phyloP scores from a whole-genome alignment of 352 stramenopile genomes.

The Phytophthora pluvialis region DNA sequence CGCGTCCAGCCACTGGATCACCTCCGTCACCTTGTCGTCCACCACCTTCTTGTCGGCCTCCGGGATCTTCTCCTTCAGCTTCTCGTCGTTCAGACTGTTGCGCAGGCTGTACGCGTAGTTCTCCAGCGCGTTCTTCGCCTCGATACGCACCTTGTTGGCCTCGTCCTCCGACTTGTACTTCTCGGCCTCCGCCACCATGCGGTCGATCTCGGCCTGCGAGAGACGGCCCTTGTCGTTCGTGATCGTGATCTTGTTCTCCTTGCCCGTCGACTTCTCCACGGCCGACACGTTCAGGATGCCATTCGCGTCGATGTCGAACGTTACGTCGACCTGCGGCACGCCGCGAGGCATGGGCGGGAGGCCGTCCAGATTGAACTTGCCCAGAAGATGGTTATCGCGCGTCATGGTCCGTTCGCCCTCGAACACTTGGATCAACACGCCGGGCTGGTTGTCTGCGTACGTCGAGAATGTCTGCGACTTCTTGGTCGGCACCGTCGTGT shows the following conservation, averaged over 20 bases:
- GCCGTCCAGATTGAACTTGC: slow-evolving; percentile 88
- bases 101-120: slow-evolving; percentile 95
- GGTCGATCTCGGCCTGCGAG: slow-evolving; percentile 97
- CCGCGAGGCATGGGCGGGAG: slow-evolving; percentile 91
- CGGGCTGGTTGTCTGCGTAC: slow-evolving; percentile 87
- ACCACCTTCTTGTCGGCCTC: slow-evolving; percentile 87
- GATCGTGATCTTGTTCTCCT: slow-evolving; percentile 98
- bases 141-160: slow-evolving; percentile 95
- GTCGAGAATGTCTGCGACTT: slow-evolving; percentile 91
- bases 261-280: slow-evolving; percentile 95
- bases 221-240: slow-evolving; percentile 98
- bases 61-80: too few species aligned
- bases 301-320: slow-evolving; percentile 90
- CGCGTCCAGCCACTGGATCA: slow-evolving; percentile 97
- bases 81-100: slow-evolving; percentile 92
- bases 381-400: slow-evolving; percentile 91
- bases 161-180: slow-evolving; percentile 98
- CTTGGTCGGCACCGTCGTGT: slow-evolving; percentile 89
- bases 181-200: slow-evolving; percentile 98
- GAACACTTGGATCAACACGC: slow-evolving; percentile 91
- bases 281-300: slow-evolving; percentile 96
- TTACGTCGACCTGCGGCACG: slow-evolving; percentile 90
- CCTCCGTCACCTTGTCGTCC: slow-evolving; percentile 94
- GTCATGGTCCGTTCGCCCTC: slow-evolving; percentile 96
- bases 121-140: slow-evolving; percentile 96